A percentile compares a stretch with the other conserved stretches of the same genome.
Evolutionary conservation across 768 basidiomycete species (phyloP).

Genomic region (Mycena chlorophos): DNA sequence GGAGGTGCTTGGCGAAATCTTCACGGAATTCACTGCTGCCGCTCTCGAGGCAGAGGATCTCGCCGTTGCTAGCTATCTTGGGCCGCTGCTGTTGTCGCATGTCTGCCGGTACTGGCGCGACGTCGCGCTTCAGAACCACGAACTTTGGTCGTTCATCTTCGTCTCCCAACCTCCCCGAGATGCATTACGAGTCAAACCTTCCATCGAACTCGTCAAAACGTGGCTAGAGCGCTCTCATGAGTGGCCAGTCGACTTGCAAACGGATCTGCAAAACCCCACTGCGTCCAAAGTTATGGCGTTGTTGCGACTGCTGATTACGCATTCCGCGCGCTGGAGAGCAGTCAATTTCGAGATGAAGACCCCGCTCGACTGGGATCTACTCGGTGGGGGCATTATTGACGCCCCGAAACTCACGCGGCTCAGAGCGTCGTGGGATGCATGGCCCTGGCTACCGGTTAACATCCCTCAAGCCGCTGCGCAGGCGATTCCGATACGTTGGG

Average conservation of each 20-base stretch:
- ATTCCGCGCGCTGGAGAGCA: background rate
- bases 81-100: background rate
- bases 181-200: background rate
- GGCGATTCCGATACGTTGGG: no score
- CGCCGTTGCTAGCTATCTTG: background rate
- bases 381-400: no score
- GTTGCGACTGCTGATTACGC: background rate
- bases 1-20: background rate
- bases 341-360: no score
- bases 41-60: background rate
- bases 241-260: background rate
- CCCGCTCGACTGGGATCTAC: no score
- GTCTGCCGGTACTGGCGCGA: background rate
- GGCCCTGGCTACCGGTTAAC: no score
- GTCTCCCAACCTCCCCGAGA: background rate
- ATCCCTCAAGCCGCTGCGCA: no score
- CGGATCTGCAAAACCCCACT: background rate
- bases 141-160: background rate
- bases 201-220: background rate
- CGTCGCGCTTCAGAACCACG: background rate
- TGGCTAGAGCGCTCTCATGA: background rate
- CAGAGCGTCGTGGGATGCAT: no score
- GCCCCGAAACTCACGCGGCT: no score
- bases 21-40: background rate
- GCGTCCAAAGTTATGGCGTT: background rate